Evolutionary conservation across 2,329 filamentous ascomycete genomes (phyloP), one percentile per base, ranked within the genome.

Genomic region (Colletotrichum lini): DNA sequence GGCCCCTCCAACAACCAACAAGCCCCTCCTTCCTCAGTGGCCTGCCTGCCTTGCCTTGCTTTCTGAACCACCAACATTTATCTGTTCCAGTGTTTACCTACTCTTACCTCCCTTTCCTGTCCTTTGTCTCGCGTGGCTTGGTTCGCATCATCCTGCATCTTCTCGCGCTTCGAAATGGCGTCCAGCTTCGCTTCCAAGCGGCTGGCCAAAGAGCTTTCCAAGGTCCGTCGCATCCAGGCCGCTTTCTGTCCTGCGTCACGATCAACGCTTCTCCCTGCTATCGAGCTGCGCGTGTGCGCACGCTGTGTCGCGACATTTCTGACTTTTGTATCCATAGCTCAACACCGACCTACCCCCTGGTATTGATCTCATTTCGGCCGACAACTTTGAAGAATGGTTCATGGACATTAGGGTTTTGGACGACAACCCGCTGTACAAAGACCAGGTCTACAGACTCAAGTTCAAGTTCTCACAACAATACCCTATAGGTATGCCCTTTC

Each of bases 331-430:
- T 13, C 1, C n/a, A 9, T 26, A 74, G 73, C 73, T 74, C 59
- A 86, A 84, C 73, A 81, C 82, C 63, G 86, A 85, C 72, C 79
- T 91, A 49, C 90, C 91, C 50, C 90, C 90, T 21, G 90, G 91
- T 64, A 98, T 99, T 81, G 87, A 89, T 59, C 90, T 98, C 59
- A 91, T 97, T 71, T 90, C 91, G 58, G 91, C 94, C 68, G 93
- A 97, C 57, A 92, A 95, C 80, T 91, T 98, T 63, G 89, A 94
- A 78, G 92, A 96, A 84, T 99, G 96, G 97, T 86, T 92, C 61
- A 91, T 98, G 83, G 97, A 99, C 80, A 97, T 99, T 65, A 86
- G 89, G 75, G 96, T 99, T 63, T 89, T 98, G 50, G 96, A 98
- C 81, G 84, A 89, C 70, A 99, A 99, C 79, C 96, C 96, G 2